Evolutionary conservation across 768 basidiomycete species (phyloP).

Genomic region (Boletus coccyginus): DNA sequence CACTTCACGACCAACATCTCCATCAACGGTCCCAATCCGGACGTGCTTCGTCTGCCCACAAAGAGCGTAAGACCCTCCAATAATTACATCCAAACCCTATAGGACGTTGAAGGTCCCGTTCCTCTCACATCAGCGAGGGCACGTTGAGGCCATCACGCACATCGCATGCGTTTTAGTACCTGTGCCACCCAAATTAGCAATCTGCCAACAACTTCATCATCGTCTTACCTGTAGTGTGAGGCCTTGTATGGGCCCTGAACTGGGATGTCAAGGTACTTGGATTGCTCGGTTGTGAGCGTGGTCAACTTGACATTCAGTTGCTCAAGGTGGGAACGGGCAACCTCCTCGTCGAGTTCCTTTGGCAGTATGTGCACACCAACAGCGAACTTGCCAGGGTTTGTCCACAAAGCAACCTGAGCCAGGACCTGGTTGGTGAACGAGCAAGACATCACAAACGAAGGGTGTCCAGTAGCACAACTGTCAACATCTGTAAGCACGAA

Average conservation of each 20-base stretch:
- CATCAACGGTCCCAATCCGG: conserved; percentile 11
- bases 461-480: conserved; percentile 96
- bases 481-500: conserved; percentile 8
- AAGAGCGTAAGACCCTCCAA: conserved; percentile 51
- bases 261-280: conserved; percentile 90
- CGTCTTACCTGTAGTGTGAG: conserved; percentile 57
- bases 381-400: conserved; percentile 85
- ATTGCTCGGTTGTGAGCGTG: conserved; percentile 65
- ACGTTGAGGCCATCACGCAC: conserved; percentile 70
- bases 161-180: conserved; percentile 28
- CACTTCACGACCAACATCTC: conserved; percentile 8
- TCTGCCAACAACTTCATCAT: neutral
- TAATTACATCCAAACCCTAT: conserved; percentile 42
- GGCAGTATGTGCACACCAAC: conserved; percentile 98
- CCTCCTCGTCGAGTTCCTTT: conserved; percentile 98
- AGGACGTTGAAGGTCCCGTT: conserved; percentile 70
- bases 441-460: conserved; percentile 99
- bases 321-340: conserved; percentile 91
- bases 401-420: conserved; percentile 98
- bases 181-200: conserved; percentile 9
- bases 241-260: conserved; percentile 78
- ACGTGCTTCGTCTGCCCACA: conserved; percentile 28
- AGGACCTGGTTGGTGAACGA: conserved; percentile 99
- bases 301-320: conserved; percentile 96
- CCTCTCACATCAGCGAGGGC: conserved; percentile 59